Base-by-base conservation (phyloP, 345 rosid genomes). In the Anacardium occidentale region DNA sequence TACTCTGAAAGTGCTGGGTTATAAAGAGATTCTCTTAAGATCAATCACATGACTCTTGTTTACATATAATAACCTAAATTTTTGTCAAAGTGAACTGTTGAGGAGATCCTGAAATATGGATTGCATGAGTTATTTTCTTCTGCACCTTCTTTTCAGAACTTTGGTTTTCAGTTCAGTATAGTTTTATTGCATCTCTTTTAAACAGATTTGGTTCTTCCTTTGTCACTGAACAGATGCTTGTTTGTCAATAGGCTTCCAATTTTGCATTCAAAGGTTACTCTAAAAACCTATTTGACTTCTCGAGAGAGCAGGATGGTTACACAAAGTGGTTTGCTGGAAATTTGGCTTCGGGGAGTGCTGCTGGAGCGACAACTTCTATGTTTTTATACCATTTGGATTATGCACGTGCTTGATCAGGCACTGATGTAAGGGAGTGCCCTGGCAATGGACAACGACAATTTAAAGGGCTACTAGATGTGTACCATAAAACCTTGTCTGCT, bases 191-290 rank as follows among this genome's bases (percentile, higher is more conserved):
- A 62, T 68, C 44, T 58, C 61, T 68, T 48, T 29, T 48, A 34
- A 2, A 22, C 44, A 18, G 47, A 22, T 65, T 29, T 22, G 54
- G 45, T 3, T 64, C 62, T 56, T 71, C 63, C 75, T 59, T 76
- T 76, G 60, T 77, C 78, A 64, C 78, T 87, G 78, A 86, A 86
- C 88, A 79, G 88, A 85, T 76, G 76, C 82, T 85, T 69, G 70
- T 75, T 85, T 92, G 78, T 87, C 82, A 81, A 42, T 86, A 91
- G 99, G 99, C 97, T 77, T 92, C 90, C 89, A 92, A 92, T 87
- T 91, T 95, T 78, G 99, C 99, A 66, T 91, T 90, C 75, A 95
- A 91, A 84, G 97, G 96, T 83, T 92, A 92, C 88, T 92, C 84
- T 88, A 92, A 86, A 84, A 81, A 78, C 85, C 67, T 80, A 75